phyloP scores from a whole-genome alignment of 176 grass and related monocot genomes.

The Aegilops speltoides region DNA sequence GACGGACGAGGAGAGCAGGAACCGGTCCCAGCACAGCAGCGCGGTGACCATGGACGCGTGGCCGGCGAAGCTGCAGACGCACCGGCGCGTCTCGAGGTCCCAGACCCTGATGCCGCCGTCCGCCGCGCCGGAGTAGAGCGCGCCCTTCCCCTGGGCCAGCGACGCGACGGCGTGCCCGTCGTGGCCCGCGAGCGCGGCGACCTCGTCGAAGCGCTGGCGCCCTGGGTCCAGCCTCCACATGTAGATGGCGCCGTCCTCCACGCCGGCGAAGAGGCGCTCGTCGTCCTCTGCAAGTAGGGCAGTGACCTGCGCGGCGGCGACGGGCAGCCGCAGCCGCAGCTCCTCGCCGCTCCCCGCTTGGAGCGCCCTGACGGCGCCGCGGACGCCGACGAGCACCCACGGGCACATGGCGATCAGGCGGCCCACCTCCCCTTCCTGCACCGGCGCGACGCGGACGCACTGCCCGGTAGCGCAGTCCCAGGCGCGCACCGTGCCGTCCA shows the following conservation, averaged over 20 bases:
- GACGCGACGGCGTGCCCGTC: not conserved
- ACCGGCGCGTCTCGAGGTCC: conserved; percentile 3
- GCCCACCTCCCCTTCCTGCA: not conserved
- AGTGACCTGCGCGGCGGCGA: not conserved
- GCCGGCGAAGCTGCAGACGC: not conserved
- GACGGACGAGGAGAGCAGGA: conserved; percentile 17
- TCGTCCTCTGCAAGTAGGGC: not conserved
- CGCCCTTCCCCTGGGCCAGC: conserved; percentile 3
- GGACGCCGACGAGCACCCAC: not conserved
- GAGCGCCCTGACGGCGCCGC: not conserved
- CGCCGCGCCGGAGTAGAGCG: conserved; percentile 4
- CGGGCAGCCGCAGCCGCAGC: not conserved
- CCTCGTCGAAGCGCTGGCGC: not conserved
- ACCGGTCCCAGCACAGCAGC: conserved; percentile 27
- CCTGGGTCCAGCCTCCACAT: not conserved
- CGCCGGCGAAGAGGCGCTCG: conserved; percentile 18
- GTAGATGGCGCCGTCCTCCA: conserved; percentile 16
- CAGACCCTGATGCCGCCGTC: conserved; percentile 14
- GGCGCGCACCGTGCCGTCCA: conserved; percentile 25
- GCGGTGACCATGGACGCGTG: conserved; percentile 3
- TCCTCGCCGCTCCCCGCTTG: not conserved
- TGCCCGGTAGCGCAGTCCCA: conserved; percentile 20
- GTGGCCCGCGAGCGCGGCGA: not conserved
- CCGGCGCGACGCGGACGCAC: not conserved
- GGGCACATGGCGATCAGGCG: not conserved